Evolutionary conservation across 345 rosid genomes (phyloP).

Genomic region (Arabidopsis suecica): DNA sequence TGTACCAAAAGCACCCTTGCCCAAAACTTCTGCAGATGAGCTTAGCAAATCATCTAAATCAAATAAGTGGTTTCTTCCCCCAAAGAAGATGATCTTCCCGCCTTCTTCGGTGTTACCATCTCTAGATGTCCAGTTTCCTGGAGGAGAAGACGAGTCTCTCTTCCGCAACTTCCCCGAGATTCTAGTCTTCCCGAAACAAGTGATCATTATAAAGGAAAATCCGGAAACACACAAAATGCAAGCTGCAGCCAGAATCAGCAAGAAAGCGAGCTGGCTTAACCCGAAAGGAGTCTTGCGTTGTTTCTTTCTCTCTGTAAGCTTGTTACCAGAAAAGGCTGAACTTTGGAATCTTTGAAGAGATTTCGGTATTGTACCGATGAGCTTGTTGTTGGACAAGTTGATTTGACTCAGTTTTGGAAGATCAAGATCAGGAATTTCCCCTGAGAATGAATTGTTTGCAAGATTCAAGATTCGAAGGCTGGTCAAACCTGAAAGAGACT

Average conservation of each 20-base stretch:
- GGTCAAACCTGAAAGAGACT: slow-evolving; percentile 62
- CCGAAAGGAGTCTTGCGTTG: slow-evolving; percentile 36
- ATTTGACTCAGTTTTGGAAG: slow-evolving; percentile 61
- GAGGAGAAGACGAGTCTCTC: slow-evolving; percentile 56
- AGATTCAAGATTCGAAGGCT: slow-evolving; percentile 70
- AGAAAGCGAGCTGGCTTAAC: slow-evolving; percentile 58
- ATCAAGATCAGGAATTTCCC: slow-evolving; percentile 73
- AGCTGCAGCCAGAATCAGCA: slow-evolving; percentile 60
- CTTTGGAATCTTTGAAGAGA: slow-evolving; percentile 65
- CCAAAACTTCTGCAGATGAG: slow-evolving; percentile 90
- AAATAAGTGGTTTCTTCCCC: slow-evolving; percentile 72
- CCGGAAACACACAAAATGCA: slow-evolving; percentile 58
- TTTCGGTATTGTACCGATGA: slow-evolving; percentile 63
- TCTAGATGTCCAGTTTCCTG: slow-evolving; percentile 70
- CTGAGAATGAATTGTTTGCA: slow-evolving; percentile 79
- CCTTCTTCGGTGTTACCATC: slow-evolving; percentile 63
- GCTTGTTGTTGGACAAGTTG: slow-evolving; percentile 67
- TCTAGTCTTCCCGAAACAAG: slow-evolving; percentile 49
- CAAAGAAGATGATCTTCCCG: slow-evolving; percentile 74
- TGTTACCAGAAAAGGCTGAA: slow-evolving; percentile 73
- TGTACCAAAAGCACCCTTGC: slow-evolving; percentile 80
- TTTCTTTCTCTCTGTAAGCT: slow-evolving; percentile 26
- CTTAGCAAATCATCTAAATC: slow-evolving; percentile 92
- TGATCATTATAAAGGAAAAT: slow-evolving; percentile 52
- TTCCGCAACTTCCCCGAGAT: slow-evolving; percentile 52